A percentile compares a stretch with the other conserved stretches of the same genome.
phyloP scores from a whole-genome alignment of 192 early-diverging fungal genomes.

The Podila epicladia region DNA sequence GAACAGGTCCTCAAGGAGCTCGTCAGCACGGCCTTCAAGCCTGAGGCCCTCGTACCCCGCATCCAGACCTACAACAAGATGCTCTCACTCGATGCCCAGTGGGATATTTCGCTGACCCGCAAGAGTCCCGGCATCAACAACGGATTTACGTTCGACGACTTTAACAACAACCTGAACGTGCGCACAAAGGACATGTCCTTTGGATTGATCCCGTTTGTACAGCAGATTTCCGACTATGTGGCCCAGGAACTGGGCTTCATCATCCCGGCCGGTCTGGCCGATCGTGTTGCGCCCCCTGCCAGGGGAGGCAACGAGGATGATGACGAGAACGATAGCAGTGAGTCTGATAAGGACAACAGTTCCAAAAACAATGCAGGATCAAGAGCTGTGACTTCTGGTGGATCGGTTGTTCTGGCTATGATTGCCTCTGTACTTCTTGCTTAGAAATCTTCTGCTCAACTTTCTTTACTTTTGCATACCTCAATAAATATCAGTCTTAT shows the following conservation, averaged over 20 bases:
- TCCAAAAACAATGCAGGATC: background rate
- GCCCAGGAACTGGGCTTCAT: constrained; percentile 3
- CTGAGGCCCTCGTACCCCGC: constrained; percentile 7
- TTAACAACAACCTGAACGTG: constrained; percentile 18
- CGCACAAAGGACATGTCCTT: constrained; percentile 10
- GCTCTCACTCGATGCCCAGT: constrained; percentile 17
- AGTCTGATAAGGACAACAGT: background rate
- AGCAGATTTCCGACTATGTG: background rate
- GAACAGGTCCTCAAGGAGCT: constrained; percentile 8
- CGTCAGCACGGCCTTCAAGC: constrained; percentile 18
- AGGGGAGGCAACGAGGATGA: constrained; percentile 13
- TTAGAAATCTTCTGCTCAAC: no score
- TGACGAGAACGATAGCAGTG: background rate
- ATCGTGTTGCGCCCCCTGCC: constrained; percentile 5
- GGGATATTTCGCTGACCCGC: constrained; percentile 10
- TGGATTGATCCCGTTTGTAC: background rate
- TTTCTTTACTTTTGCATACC: no score
- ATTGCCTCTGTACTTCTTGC: no score
- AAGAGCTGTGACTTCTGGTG: no score
- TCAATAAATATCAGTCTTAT: background rate
- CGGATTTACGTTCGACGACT: constrained; percentile 16
- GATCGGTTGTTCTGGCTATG: no score
- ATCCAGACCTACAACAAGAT: constrained; percentile 23
- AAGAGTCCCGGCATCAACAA: constrained; percentile 4
- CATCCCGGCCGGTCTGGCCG: constrained; percentile 8